Conservation (phyloP, 1,284 basidiomycete genomes). For the Xerocomus cyaneibrunnescens region DNA sequence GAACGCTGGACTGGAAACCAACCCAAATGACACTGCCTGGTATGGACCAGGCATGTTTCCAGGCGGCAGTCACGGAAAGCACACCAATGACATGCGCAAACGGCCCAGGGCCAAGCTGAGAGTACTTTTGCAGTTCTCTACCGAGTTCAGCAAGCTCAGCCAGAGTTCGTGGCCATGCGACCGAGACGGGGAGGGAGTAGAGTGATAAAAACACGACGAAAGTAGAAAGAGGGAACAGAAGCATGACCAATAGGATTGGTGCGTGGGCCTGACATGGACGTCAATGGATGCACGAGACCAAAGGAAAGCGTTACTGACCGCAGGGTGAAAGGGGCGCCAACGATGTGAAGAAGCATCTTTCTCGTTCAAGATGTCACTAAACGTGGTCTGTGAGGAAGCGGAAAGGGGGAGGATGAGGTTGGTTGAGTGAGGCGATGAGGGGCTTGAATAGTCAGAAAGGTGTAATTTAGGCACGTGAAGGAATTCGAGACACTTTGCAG, state of each 20-base stretch:
- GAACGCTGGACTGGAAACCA: constrained; percentile 30
- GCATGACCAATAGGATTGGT: constrained; percentile 64
- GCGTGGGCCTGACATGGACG: constrained; percentile 48
- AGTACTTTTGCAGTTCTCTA: constrained; percentile 71
- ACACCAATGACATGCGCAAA: constrained; percentile 76
- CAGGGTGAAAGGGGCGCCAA: constrained; percentile 45
- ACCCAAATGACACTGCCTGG: constrained; percentile 90
- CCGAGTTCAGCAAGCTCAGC: constrained; percentile 73
- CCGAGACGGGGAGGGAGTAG: constrained; percentile 66
- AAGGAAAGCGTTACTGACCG: constrained; percentile 42
- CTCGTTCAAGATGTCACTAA: constrained; percentile 47
- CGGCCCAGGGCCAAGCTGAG: constrained; percentile 62
- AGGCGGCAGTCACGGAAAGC: constrained; percentile 79
- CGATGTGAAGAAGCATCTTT: constrained; percentile 37
- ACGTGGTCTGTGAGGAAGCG: constrained; percentile 51
- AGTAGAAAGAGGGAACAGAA: constrained; percentile 66
- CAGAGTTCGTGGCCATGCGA: constrained; percentile 72
- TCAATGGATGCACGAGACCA: constrained; percentile 20
- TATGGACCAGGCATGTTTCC: constrained; percentile 95
- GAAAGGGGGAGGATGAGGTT: constrained; percentile 70
- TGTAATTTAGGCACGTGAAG: constrained; percentile 45
- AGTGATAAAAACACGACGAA: constrained; percentile 49
- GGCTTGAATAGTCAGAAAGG: constrained; percentile 38
- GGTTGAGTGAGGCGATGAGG: constrained; percentile 53
- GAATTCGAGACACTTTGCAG: constrained; percentile 52